Conservation (phyloP, 176 grass and related monocot species). For the Bothriochloa decipiens region DNA sequence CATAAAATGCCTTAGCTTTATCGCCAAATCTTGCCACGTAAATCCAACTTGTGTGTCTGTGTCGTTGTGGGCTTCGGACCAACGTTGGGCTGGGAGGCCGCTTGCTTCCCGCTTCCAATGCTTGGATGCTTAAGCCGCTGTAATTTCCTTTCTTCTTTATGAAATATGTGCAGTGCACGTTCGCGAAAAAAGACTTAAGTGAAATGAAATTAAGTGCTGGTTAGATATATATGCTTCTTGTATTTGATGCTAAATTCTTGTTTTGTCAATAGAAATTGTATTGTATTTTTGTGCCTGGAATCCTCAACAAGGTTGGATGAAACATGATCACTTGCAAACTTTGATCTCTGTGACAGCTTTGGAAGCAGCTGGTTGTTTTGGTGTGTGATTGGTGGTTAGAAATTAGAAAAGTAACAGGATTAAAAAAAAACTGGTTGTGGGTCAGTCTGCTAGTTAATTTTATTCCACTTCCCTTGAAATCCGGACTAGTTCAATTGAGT, state of each 20-base stretch:
- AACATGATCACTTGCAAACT: neutral
- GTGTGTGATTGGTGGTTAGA: constrained; percentile 1
- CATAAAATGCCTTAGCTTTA: too few relatives aligned
- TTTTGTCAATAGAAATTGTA: neutral
- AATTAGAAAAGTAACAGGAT: constrained; percentile 4
- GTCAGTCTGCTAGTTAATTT: neutral
- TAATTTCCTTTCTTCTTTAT: too few relatives aligned
- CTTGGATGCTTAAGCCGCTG: too few relatives aligned
- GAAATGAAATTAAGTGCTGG: constrained; percentile 13
- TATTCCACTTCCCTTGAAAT: neutral
- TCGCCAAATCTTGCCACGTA: too few relatives aligned
- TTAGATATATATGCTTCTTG: neutral
- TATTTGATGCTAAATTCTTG: neutral
- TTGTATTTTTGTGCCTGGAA: constrained; percentile 7
- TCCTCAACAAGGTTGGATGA: neutral
- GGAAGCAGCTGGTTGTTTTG: neutral
- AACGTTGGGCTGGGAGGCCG: too few relatives aligned
- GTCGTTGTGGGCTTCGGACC: too few relatives aligned
- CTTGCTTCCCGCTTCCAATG: too few relatives aligned
- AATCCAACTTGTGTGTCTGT: too few relatives aligned
- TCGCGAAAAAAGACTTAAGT: neutral
- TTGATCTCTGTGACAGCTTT: neutral
- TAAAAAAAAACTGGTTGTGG: neutral
- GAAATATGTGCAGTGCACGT: too few relatives aligned
- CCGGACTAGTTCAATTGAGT: neutral